A percentile compares a stretch with the other conserved stretches of the same genome.
phyloP scores from a whole-genome alignment of 495 filamentous ascomycete genomes.

The Ascodesmis nigricans region DNA sequence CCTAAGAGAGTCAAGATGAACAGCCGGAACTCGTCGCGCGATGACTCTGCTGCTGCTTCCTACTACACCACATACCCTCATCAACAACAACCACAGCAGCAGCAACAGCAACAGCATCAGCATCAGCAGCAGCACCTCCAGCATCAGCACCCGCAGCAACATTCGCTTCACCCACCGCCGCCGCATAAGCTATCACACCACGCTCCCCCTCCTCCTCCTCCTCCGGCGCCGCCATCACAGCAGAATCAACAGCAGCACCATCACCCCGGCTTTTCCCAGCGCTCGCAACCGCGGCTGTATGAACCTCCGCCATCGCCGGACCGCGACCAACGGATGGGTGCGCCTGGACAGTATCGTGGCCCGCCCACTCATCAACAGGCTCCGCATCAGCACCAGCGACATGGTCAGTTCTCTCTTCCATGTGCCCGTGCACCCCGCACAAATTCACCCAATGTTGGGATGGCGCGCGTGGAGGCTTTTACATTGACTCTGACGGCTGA shows the following conservation, averaged over 20 bases:
- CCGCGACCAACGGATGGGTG: too few species aligned
- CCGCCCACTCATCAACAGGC: too few species aligned
- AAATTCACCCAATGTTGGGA: constrained; percentile 14
- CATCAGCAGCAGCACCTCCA: constrained; percentile 1
- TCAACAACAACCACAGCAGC: constrained; percentile 2
- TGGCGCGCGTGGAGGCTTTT: constrained; percentile 12
- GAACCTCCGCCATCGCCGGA: too few species aligned
- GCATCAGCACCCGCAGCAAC: too few species aligned
- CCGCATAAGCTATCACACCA: too few species aligned
- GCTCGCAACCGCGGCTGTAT: too few species aligned
- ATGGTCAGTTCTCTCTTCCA: constrained; percentile 13
- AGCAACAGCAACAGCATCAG: constrained; percentile 1
- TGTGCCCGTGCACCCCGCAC: constrained; percentile 6
- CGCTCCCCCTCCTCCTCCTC: constrained; percentile 10
- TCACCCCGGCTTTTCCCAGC: too few species aligned
- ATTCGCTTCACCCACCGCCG: too few species aligned
- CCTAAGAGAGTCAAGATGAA: constrained; percentile 18
- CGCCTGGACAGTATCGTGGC: too few species aligned
- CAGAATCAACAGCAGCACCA: constrained; percentile 11
- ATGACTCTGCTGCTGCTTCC: constrained; percentile 15
- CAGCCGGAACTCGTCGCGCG: constrained; percentile 14
- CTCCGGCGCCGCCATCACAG: constrained; percentile 8
- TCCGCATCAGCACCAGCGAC: too few species aligned
- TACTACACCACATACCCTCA: constrained; percentile 5
- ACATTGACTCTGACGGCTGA: constrained; percentile 17